Evolutionary conservation across 108 stramenopile species (phyloP).

Genomic region (Nitzschia inconspicua): DNA sequence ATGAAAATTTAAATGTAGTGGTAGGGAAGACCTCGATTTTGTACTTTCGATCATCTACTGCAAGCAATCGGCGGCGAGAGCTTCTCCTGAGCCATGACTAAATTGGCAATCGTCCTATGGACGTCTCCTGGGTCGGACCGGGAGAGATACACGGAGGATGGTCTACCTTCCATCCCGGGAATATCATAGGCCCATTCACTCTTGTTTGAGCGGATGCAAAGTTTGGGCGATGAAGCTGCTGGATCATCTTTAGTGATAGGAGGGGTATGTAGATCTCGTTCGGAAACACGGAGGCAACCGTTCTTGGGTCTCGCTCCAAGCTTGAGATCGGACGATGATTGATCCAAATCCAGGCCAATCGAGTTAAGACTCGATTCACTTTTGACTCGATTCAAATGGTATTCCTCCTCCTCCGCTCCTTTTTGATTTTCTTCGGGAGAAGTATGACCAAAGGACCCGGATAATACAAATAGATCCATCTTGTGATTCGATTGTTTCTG

Average conservation of each 20-base stretch:
- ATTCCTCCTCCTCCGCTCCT: too few species aligned
- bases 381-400: too few species aligned
- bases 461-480: too few species aligned
- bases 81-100: constrained; percentile 2
- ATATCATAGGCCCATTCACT: too few species aligned
- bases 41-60: not conserved
- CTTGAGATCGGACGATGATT: not conserved
- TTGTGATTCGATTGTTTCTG: too few species aligned
- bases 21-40: not conserved
- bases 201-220: too few species aligned
- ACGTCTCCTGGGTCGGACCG: constrained; percentile 13
- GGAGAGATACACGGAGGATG: constrained; percentile 9
- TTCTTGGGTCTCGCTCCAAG: too few species aligned
- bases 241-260: not conserved
- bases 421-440: too few species aligned
- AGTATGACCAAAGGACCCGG: too few species aligned
- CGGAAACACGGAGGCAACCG: too few species aligned
- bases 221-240: not conserved
- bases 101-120: constrained; percentile 19
- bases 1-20: not conserved
- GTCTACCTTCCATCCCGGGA: too few species aligned
- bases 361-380: too few species aligned
- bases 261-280: not conserved
- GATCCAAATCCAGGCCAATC: constrained; percentile 1
- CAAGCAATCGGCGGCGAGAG: constrained; percentile 1